phyloP scores from a whole-genome alignment of 164 flowering plant genomes.

The Warburgia ugandensis region DNA sequence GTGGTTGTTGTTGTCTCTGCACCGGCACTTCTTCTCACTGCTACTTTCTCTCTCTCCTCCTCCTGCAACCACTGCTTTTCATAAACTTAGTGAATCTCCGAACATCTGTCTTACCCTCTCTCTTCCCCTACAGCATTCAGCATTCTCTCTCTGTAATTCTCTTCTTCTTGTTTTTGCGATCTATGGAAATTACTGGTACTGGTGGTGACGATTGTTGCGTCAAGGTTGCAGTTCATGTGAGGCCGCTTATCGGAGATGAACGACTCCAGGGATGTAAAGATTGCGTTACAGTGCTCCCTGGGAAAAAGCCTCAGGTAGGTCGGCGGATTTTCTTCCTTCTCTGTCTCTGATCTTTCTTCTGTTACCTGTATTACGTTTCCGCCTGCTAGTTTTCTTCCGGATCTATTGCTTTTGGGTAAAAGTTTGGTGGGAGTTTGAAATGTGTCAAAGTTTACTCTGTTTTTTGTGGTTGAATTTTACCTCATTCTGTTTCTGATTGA shows the following conservation, averaged over 20 bases:
- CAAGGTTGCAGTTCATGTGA: slow-evolving; percentile 83
- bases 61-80: too few species aligned
- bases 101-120: slow-evolving; percentile 5
- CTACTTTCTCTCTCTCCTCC: neutral
- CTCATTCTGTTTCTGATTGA: too few species aligned
- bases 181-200: slow-evolving; percentile 10
- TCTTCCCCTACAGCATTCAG: slow-evolving; percentile 1
- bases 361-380: too few species aligned
- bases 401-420: too few species aligned
- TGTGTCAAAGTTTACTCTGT: too few species aligned
- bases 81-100: slow-evolving; percentile 13
- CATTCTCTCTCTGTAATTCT: neutral
- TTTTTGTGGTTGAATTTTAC: too few species aligned
- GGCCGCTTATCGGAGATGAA: slow-evolving; percentile 92
- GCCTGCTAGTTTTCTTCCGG: too few species aligned
- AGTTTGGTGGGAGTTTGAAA: too few species aligned
- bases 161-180: neutral
- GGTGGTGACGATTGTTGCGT: slow-evolving; percentile 97
- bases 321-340: too few species aligned
- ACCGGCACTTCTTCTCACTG: neutral
- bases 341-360: too few species aligned
- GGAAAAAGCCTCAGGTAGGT: slow-evolving; percentile 77
- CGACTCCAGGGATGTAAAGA: slow-evolving; percentile 84
- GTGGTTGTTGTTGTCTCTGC: slow-evolving; percentile 48
- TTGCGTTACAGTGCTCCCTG: slow-evolving; percentile 74